Conservation (phyloP, 1,139 yeast species). For the Candida neerlandica region DNA sequence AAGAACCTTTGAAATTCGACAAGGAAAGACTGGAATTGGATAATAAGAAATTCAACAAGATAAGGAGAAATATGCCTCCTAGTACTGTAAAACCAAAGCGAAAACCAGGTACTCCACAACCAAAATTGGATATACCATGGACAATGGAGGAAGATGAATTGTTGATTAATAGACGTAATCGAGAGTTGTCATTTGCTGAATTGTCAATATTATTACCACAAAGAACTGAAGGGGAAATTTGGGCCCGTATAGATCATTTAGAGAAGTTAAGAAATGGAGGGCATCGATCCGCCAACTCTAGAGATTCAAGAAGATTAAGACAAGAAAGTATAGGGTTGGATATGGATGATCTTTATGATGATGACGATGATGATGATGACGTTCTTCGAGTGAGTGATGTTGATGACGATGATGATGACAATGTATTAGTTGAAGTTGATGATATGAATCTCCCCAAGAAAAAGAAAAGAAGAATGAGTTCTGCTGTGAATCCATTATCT, state of each 20-base stretch:
- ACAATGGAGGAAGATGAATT: constrained; percentile 76
- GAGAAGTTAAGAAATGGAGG: constrained; percentile 52
- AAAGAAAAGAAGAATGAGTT: constrained; percentile 44
- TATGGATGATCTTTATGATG: constrained; percentile 49
- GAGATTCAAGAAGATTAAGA: constrained; percentile 36
- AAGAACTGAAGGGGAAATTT: constrained; percentile 74
- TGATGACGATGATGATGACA: constrained; percentile 41
- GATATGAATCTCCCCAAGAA: constrained; percentile 27
- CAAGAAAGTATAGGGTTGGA: constrained; percentile 47
- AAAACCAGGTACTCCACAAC: constrained; percentile 16
- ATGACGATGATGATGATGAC: constrained; percentile 38
- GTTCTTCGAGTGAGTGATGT: constrained; percentile 40
- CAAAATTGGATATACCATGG: constrained; percentile 49
- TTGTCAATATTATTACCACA: constrained; percentile 71
- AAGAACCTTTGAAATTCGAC: constrained; percentile 24
- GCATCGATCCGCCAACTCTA: constrained; percentile 34
- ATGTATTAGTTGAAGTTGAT: constrained; percentile 45
- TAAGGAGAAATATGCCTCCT: constrained; percentile 11
- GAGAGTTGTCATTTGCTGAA: constrained; percentile 73
- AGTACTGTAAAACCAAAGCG: constrained; percentile 10
- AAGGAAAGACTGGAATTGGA: constrained; percentile 17
- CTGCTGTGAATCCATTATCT: constrained; percentile 47
- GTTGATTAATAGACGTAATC: constrained; percentile 54
- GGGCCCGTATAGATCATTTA: constrained; percentile 59
- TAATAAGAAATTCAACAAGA: constrained; percentile 15